Base-by-base conservation (phyloP, 192 early-diverging fungal genomes). In the Podila epigama region DNA sequence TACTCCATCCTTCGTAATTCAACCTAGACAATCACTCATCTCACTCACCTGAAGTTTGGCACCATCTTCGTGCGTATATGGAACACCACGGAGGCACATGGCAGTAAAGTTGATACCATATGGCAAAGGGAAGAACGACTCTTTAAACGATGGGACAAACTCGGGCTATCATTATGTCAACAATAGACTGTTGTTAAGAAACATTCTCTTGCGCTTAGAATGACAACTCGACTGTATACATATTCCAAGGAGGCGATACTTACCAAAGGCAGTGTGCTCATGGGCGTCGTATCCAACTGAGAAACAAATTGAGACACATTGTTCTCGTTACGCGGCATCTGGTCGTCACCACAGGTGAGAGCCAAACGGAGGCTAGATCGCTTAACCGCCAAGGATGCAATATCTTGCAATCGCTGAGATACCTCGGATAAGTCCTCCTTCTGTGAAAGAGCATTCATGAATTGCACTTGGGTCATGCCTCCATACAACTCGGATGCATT, bases 71-170 rank as follows among this genome's bases (percentile, higher is more conserved):
- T 97, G 93, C 29, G 85, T 92, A 66, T 95, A 97, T 29, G 96
- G 94, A 0, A 97, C 94, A 22, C 91, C 90, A 32, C 88, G 84
- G 22, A 91, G 89, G 4, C 86, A 85, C 63, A 88, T 84, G 28
- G 90, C 88, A 5, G 91, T 89, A 65, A 92, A 97, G 80, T 97
- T 96, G 35, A 97, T 91, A 20, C 90, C 87, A 59, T 93, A 92
- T 3, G 96, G 96, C 39, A 96, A 78, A 9, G 92, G 88, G 69
- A 91, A 93, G 80, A 95, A 95, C 28, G 87, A 86, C 34, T 91
- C 90, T 32, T 67, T 60, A 61, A 82, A 88, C 9, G 72, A 58
- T 4, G 90, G 78, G 0, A 51, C 58, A 55, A 91, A 93, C 1
- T 42, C 66, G 22, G 70, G 36, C 75, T 82, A 79, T n/a, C n/a